These are phyloP conservation scores for Amaranthus hypochondriacus DNA, from an alignment of 148 eudicot species.

Conservation along the genomic window DNA sequence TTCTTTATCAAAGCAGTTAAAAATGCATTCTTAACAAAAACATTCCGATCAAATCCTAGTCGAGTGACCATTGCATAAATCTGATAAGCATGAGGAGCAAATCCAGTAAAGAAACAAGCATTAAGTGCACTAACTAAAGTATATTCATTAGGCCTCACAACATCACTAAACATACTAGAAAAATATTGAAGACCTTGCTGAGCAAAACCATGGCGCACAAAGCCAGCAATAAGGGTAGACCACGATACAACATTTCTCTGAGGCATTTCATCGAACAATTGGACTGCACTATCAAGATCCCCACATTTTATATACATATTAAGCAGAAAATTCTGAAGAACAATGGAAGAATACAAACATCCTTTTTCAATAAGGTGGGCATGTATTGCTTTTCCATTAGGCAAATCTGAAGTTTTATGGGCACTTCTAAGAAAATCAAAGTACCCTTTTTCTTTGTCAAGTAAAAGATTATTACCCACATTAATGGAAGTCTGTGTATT, in stretches of 20 bases:
- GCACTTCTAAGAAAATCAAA: conserved; percentile 27
- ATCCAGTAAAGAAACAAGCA: conserved; percentile 39
- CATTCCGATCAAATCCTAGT: conserved; percentile 46
- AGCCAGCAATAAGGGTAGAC: conserved; percentile 53
- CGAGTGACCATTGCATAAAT: conserved; percentile 37
- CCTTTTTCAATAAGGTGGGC: conserved; percentile 41
- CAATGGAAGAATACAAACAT: conserved; percentile 25
- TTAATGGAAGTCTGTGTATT: neutral
- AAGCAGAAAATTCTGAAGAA: conserved; percentile 48
- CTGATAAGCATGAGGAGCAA: conserved; percentile 30
- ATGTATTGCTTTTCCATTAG: conserved; percentile 45
- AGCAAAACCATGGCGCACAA: conserved; percentile 40
- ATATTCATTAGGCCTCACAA: conserved; percentile 47
- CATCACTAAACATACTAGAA: conserved; percentile 36
- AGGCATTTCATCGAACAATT: conserved; percentile 69
- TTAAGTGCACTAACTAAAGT: conserved; percentile 48
- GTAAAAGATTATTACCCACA: conserved; percentile 1
- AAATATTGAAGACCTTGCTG: conserved; percentile 35
- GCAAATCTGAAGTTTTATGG: conserved; percentile 28
- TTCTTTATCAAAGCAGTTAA: conserved; percentile 44
- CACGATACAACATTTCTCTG: conserved; percentile 54
- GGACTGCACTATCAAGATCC: conserved; percentile 32
- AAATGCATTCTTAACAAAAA: conserved; percentile 43
- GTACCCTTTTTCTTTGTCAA: conserved; percentile 16
- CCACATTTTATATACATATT: conserved; percentile 40